phyloP scores from a whole-genome alignment of 2,329 filamentous ascomycete genomes.

The Fusarium pseudocircinatum region DNA sequence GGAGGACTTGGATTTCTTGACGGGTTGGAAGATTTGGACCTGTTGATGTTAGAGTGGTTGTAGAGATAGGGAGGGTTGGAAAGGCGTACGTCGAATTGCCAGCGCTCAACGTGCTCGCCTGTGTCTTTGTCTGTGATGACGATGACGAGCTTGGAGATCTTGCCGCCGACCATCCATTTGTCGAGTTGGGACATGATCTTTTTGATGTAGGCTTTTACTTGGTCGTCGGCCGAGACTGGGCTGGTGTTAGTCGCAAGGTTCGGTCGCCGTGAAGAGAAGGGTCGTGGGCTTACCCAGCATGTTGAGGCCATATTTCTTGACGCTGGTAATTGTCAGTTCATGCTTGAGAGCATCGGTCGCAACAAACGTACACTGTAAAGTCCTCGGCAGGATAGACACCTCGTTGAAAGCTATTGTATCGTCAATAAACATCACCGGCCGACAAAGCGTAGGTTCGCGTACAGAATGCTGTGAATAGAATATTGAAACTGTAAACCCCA shows the following conservation, averaged over 20 bases:
- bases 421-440: not conserved
- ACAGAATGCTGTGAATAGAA: conserved; percentile 97
- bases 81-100: conserved; percentile 88
- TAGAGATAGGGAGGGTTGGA: not conserved
- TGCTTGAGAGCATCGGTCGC: not conserved
- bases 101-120: conserved; percentile 93
- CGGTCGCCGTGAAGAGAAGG: too few species aligned
- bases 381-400: conserved; percentile 92
- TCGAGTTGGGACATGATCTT: conserved; percentile 99
- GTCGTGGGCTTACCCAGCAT: conserved; percentile 75
- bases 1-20: conserved; percentile 53
- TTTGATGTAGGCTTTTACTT: conserved; percentile 99
- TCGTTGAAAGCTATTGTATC: conserved; percentile 76
- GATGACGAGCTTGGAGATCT: conserved; percentile 96
- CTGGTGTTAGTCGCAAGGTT: conserved; percentile 9
- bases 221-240: conserved; percentile 89
- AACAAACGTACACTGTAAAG: conserved; percentile 79
- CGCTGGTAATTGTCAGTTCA: conserved; percentile 49
- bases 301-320: conserved; percentile 99
- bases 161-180: conserved; percentile 96
- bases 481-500: conserved; percentile 79
- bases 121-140: conserved; percentile 98
- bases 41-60: not conserved
- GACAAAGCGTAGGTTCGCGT: conserved; percentile 30
- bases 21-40: conserved; percentile 28